These are phyloP conservation scores for Coleophoma cylindrospora DNA, from an alignment of 2,329 filamentous ascomycete species.

Conservation along the genomic window DNA sequence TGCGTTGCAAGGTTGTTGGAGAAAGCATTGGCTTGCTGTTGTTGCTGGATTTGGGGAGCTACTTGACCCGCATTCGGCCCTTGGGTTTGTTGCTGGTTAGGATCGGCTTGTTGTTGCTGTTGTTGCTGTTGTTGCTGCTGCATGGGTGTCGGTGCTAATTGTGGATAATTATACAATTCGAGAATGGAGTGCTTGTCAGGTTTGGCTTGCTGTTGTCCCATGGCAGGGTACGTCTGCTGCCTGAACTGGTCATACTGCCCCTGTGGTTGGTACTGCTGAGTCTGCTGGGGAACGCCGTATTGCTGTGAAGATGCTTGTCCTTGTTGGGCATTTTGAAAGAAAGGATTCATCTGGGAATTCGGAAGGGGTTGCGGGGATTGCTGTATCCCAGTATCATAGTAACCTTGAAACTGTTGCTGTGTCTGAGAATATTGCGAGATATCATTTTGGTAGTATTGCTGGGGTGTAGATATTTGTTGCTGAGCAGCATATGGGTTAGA, in stretches of 20 bases:
- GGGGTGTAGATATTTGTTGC: conserved; percentile 23
- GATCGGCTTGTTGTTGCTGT: conserved; percentile 7
- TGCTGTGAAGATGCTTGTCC: conserved; percentile 28
- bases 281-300: conserved; percentile 21
- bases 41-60: conserved; percentile 1
- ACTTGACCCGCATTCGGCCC: conserved; percentile 8
- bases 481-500: conserved; percentile 34
- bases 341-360: conserved; percentile 18
- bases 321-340: conserved; percentile 14
- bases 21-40: conserved; percentile 10
- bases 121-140: conserved; percentile 12
- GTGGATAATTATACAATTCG: conserved; percentile 59
- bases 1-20: conserved; percentile 10
- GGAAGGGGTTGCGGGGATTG: conserved; percentile 15
- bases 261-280: conserved; percentile 23
- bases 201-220: conserved; percentile 40
- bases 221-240: conserved; percentile 26
- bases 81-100: not conserved
- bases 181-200: conserved; percentile 72
- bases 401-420: conserved; percentile 12
- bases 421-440: conserved; percentile 27
- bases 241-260: conserved; percentile 29
- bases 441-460: conserved; percentile 18
- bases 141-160: conserved; percentile 21
- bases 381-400: conserved; percentile 3